Conservation (phyloP, 495 filamentous ascomycete genomes). For the Echria macrotheca region DNA sequence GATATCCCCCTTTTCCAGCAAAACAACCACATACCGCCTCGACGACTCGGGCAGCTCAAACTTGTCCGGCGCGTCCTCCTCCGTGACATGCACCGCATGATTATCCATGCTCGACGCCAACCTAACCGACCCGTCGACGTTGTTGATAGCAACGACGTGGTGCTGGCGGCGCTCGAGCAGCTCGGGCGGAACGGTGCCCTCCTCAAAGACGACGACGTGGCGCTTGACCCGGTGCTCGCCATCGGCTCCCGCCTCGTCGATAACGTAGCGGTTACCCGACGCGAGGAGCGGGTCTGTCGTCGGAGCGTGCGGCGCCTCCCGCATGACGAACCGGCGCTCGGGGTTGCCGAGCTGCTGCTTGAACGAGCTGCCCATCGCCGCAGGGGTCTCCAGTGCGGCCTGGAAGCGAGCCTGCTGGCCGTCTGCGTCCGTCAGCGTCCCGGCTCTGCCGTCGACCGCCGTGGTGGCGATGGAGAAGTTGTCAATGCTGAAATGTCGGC, state of each 20-base stretch:
- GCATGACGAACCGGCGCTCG: slow-evolving; percentile 25
- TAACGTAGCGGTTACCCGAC: slow-evolving; percentile 24
- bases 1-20: slow-evolving; percentile 19
- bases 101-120: slow-evolving; percentile 13
- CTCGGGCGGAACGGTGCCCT: slow-evolving; percentile 22
- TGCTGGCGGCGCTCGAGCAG: slow-evolving; percentile 21
- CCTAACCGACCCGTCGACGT: slow-evolving; percentile 21
- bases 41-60: slow-evolving; percentile 10
- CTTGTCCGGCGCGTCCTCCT: slow-evolving; percentile 11
- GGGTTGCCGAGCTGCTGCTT: slow-evolving; percentile 1
- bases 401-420: slow-evolving; percentile 24
- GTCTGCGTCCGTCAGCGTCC: background rate
- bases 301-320: slow-evolving; percentile 25
- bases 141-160: slow-evolving; percentile 27
- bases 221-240: slow-evolving; percentile 13
- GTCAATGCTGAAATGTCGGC: slow-evolving; percentile 28
- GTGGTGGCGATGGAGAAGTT: slow-evolving; percentile 24
- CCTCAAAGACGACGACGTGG: slow-evolving; percentile 28
- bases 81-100: slow-evolving; percentile 23
- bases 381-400: slow-evolving; percentile 19
- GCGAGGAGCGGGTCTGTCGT: slow-evolving; percentile 28
- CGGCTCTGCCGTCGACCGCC: slow-evolving; percentile 15
- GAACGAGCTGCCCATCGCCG: background rate
- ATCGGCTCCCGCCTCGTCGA: slow-evolving; percentile 17
- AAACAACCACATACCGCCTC: slow-evolving; percentile 27